These are phyloP conservation scores for Leucocoprinus sp. DNA, from an alignment of 768 basidiomycete genomes.

Conservation along the genomic window DNA sequence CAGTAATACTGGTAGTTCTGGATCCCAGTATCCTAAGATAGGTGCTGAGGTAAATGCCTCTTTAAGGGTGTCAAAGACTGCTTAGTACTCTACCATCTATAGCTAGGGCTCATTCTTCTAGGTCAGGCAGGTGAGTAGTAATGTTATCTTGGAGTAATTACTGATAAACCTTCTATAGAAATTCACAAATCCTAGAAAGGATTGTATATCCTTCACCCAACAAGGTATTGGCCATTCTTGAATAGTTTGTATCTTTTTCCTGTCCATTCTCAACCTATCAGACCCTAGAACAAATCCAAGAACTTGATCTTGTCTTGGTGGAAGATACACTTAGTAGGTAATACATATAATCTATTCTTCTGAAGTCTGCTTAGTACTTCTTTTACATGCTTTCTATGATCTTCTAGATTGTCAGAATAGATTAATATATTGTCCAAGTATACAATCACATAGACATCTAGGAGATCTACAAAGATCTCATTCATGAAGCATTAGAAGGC, in stretches of 20 bases:
- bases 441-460: slow-evolving; percentile 20
- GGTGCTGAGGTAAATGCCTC: slow-evolving; percentile 4
- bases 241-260: slow-evolving; percentile 27
- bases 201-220: no score
- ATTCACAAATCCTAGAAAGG: not conserved
- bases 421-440: no score
- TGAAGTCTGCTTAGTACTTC: slow-evolving; percentile 23
- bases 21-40: slow-evolving; percentile 1
- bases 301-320: no score
- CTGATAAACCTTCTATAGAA: not conserved
- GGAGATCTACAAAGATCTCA: slow-evolving; percentile 22
- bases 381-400: not conserved
- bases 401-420: no score
- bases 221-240: slow-evolving; percentile 22
- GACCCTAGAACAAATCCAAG: slow-evolving; percentile 24
- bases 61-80: not conserved
- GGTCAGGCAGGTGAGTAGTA: slow-evolving; percentile 3
- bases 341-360: slow-evolving; percentile 17
- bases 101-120: not conserved
- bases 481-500: slow-evolving; percentile 30
- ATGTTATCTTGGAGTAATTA: not conserved
- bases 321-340: no score
- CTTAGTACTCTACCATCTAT: not conserved
- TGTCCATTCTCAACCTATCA: slow-evolving; percentile 30
- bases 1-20: slow-evolving; percentile 19